These are phyloP conservation scores for Metschnikowia dekortorum DNA, from an alignment of 805 yeast species.

Conservation along the genomic window DNA sequence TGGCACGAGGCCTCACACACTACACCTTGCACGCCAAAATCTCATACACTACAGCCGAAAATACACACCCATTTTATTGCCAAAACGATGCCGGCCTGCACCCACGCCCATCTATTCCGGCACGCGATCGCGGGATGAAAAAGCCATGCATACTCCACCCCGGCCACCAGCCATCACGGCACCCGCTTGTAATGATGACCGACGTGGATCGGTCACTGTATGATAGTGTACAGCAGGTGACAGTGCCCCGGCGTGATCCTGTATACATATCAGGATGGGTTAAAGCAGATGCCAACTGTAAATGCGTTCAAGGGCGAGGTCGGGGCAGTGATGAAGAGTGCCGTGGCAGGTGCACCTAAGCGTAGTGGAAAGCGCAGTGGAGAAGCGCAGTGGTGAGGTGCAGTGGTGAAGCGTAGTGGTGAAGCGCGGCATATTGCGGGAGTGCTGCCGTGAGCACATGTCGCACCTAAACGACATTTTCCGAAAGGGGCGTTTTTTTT, in stretches of 20 bases:
- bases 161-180: no score
- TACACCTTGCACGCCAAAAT: conserved; percentile 3
- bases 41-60: conserved; percentile 3
- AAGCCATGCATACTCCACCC: background rate
- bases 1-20: conserved; percentile 4
- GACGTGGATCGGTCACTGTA: no score
- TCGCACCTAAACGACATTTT: conserved; percentile 4
- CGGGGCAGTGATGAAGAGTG: background rate
- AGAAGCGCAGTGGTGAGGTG: background rate
- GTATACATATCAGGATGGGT: background rate
- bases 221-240: background rate
- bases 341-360: background rate
- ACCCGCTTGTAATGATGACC: background rate
- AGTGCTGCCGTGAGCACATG: conserved; percentile 4
- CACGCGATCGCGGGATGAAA: background rate
- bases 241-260: background rate
- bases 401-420: conserved; percentile 1
- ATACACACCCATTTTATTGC: background rate
- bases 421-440: background rate
- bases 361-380: background rate
- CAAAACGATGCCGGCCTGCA: conserved; percentile 2
- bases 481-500: conserved; percentile 1
- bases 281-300: background rate
- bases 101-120: background rate
- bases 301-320: background rate